These are phyloP conservation scores for Arthrobotrys pseudoclavata DNA, from an alignment of 2,329 filamentous ascomycete species.

Conservation along the genomic window DNA sequence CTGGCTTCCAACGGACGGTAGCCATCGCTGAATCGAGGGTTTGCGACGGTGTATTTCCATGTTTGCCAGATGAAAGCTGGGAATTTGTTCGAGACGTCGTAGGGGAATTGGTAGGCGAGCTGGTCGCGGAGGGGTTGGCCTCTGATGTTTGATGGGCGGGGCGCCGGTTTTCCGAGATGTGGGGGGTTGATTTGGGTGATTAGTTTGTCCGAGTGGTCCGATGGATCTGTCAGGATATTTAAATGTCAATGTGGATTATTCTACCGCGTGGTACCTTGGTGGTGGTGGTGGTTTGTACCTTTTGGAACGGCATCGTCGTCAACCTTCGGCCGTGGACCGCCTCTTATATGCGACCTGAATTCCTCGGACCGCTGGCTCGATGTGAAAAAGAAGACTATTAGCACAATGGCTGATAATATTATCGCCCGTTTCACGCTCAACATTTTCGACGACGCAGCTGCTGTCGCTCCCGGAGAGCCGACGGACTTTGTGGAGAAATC, in stretches of 20 bases:
- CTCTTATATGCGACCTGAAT: constrained; percentile 40
- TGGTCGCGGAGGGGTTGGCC: constrained; percentile 75
- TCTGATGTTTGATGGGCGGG: constrained; percentile 47
- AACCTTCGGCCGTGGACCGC: constrained; percentile 43
- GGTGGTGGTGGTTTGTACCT: neutral
- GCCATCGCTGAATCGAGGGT: constrained; percentile 78
- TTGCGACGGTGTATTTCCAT: constrained; percentile 88
- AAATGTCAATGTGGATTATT: neutral
- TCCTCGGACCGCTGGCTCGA: constrained; percentile 40
- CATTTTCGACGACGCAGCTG: constrained; percentile 38
- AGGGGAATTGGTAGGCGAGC: constrained; percentile 92
- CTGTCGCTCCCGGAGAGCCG: constrained; percentile 41
- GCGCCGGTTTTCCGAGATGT: constrained; percentile 14
- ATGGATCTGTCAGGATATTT: neutral
- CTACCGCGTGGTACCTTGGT: neutral
- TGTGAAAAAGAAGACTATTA: constrained; percentile 56
- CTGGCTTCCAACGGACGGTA: constrained; percentile 88
- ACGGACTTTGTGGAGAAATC: constrained; percentile 53
- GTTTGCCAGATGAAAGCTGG: constrained; percentile 99
- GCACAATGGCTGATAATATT: constrained; percentile 54
- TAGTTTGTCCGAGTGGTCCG: constrained; percentile 32
- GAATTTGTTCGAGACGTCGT: constrained; percentile 88
- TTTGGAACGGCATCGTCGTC: constrained; percentile 21
- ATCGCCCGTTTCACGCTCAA: constrained; percentile 52
- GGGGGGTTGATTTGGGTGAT: constrained; percentile 40